Percentiles rank a stretch among this genome's conserved stretches.
Evolutionary conservation across 139 green algal genomes (phyloP).

Genomic region (Bryopsis sp.): DNA sequence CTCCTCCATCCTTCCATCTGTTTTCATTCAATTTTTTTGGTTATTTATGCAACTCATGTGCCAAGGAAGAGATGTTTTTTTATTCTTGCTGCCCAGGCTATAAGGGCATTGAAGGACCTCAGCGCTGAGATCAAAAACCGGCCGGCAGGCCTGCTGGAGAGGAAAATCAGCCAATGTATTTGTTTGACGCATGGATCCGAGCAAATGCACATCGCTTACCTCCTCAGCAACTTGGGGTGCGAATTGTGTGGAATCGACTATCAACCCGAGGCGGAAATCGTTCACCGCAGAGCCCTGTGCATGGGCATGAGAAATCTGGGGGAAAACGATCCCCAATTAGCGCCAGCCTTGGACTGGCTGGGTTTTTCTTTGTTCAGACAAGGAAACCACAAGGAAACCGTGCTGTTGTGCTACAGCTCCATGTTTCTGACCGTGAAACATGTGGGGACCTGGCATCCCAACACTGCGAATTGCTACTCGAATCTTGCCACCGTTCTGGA

Average conservation of each 20-base stretch:
- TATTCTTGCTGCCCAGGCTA: no score
- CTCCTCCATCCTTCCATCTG: no score
- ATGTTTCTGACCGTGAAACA: neutral
- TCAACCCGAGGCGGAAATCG: slow-evolving; percentile 9
- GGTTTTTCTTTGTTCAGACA: slow-evolving; percentile 16
- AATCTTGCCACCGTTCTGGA: slow-evolving; percentile 15
- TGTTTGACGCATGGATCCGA: neutral
- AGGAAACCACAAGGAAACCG: slow-evolving; percentile 17
- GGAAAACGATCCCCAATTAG: slow-evolving; percentile 10
- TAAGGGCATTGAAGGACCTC: no score
- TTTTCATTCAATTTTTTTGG: no score
- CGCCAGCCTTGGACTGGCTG: slow-evolving; percentile 16
- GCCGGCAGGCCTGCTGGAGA: no score
- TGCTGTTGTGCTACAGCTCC: slow-evolving; percentile 10
- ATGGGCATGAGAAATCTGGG: slow-evolving; percentile 15
- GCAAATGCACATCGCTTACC: slow-evolving; percentile 19
- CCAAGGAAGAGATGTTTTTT: no score
- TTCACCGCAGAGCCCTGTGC: slow-evolving; percentile 16
- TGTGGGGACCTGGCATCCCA: slow-evolving; percentile 6
- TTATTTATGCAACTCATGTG: no score
- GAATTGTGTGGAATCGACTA: slow-evolving; percentile 17
- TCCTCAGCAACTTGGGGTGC: slow-evolving; percentile 12
- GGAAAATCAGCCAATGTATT: no score
- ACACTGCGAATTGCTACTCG: slow-evolving; percentile 13
- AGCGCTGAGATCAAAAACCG: no score